A percentile compares a stretch with the other conserved stretches of the same genome.
These are phyloP conservation scores for Leccinum aurantiacum DNA, from an alignment of 768 basidiomycete species.

Conservation along the genomic window DNA sequence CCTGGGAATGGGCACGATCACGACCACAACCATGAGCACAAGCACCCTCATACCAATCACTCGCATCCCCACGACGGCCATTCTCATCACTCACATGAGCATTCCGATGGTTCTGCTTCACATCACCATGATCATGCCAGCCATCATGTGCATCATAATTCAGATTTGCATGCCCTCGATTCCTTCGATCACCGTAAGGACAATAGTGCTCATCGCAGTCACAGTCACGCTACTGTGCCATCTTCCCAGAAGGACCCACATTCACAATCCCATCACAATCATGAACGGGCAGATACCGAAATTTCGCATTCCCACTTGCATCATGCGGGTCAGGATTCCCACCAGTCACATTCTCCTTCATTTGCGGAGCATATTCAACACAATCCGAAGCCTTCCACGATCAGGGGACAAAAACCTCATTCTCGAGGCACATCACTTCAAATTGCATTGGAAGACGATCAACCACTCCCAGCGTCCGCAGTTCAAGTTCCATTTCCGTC, in stretches of 20 bases:
- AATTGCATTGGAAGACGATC: slow-evolving; percentile 29
- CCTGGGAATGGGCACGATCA: slow-evolving; percentile 10
- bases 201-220: slow-evolving; percentile 14
- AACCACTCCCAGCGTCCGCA: slow-evolving; percentile 18
- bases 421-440: slow-evolving; percentile 43
- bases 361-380: slow-evolving; percentile 11
- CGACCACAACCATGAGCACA: slow-evolving; percentile 21
- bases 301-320: slow-evolving; percentile 25
- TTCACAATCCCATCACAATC: slow-evolving; percentile 24
- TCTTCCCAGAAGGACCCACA: slow-evolving; percentile 24
- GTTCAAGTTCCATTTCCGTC: slow-evolving; percentile 28
- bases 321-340: slow-evolving; percentile 30
- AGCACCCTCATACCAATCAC: slow-evolving; percentile 38
- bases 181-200: slow-evolving; percentile 10
- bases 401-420: slow-evolving; percentile 36
- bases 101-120: slow-evolving; percentile 4
- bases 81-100: slow-evolving; percentile 20
- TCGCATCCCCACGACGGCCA: slow-evolving; percentile 35
- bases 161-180: slow-evolving; percentile 16
- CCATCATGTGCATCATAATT: slow-evolving; percentile 21
- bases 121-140: slow-evolving; percentile 22
- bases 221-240: slow-evolving; percentile 16
- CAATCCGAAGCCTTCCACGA: slow-evolving; percentile 13
- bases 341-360: slow-evolving; percentile 19
- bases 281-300: slow-evolving; percentile 26